Evolutionary conservation across 83 land plant genomes (phyloP), one percentile per base, ranked within the genome.

Genomic region (Picea abies): DNA sequence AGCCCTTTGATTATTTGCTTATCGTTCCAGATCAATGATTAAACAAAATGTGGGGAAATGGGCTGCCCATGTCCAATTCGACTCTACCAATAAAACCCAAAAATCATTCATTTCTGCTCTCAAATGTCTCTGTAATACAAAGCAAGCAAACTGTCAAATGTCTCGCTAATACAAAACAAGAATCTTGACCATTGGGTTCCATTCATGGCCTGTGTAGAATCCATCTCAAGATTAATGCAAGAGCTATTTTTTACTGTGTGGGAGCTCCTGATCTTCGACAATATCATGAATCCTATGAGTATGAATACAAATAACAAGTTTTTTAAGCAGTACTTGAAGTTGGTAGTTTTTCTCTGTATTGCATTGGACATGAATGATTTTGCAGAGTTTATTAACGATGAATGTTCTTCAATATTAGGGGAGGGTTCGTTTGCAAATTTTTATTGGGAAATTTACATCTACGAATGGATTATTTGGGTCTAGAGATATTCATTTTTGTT

Each of bases 1-100:
- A 83, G 84, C 66, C 86, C 75, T 90, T 90, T 79, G 87, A 86
- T 83, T 93, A 91, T 47, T 86, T 90, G 88, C 93, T 15, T 79
- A 90, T 58, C 87, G 81, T 37, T 89, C 91, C 83, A 80, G 85
- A 64, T 85, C 91, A 63, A 81, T 44, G 12, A 67, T 86, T 80
- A 87, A 68, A 17, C 60, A 60, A 60, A 79, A 47, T 37, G 80
- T 88, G 35, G 79, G 76, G 32, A 84, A 67, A 14, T 75, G 83
- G 47, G 41, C 88, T 25, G 4, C 82, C 39, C 80, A 80, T 4
- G 29, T 26, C 29, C 29, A 0, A 26, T 26, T 26, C 29, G 29
- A 26, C 29, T 26, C 29, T 26, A 26, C 29, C 29, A 26, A 26
- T 26, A 26, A 26, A 26, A 26, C 29, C 29, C 29, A 26, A 26